Base-by-base conservation (phyloP, 2,329 filamentous ascomycete species). In the Ascocoryne sarcoides region DNA sequence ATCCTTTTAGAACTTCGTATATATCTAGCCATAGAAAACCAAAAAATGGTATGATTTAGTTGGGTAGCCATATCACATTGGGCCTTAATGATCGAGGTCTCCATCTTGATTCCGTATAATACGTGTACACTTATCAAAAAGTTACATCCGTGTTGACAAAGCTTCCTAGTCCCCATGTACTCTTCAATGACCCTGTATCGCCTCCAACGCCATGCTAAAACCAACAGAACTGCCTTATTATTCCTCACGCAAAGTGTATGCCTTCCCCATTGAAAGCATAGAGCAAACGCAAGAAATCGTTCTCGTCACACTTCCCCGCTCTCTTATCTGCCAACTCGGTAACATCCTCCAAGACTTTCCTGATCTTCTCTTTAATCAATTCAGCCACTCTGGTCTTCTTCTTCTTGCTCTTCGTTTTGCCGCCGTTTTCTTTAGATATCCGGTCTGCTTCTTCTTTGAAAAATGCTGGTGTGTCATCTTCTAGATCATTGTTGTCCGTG, bases 231-330 rank as follows among this genome's bases (percentile, higher is more conserved):
- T 12, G 7, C 7, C 23, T 12, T 26, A 26, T 26, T 12, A 16
- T 34, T 10, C n/a, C 41, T 55, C 44, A 59, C 38, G 56, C 50
- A 47, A 96, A 96, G 66, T 95, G 90, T 44, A 96, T 90, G 19
- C 87, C 87, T 60, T 94, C 86, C 50, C 86, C 77, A 60, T 95
- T 95, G 63, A 95, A 95, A 2, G 84, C 82, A 51, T 70, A 73
- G 29, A 95, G 64, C 49, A 95, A 62, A 52, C 80, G 81, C 59
- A 98, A 65, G 59, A 95, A 96, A 55, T 95, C 89, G 38, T 84
- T 89, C 65, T 96, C 87, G 57, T 95, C 88, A 57, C 88, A 93
- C 68, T 92, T 81, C 46, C 86, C 75, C 9, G 89, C 76, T 49
- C 90, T 72, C 66, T 84, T 86, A 45, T 94, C 86, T 3, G 80